A percentile compares a stretch with the other conserved stretches of the same genome.
Conservation (phyloP, 1,284 basidiomycete species). For the Bjerkandera adusta region DNA sequence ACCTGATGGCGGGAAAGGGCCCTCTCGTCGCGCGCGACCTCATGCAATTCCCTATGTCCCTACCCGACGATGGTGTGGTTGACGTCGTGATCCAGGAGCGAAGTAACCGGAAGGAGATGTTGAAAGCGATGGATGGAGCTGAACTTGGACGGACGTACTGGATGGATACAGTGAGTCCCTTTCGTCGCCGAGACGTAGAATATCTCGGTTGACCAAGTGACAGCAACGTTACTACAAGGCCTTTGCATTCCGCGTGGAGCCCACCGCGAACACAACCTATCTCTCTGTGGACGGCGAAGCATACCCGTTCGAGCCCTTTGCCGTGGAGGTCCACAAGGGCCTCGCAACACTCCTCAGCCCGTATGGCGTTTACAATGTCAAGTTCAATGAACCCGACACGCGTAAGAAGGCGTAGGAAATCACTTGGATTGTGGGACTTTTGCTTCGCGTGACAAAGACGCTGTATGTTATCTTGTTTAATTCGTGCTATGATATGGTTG, state of each 20-base stretch:
- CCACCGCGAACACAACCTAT: constrained; percentile 50
- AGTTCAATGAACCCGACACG: constrained; percentile 35
- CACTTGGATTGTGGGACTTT: not conserved
- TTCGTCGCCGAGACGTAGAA: not conserved
- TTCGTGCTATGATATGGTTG: too few species aligned
- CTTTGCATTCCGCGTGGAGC: constrained; percentile 72
- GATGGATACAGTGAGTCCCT: constrained; percentile 50
- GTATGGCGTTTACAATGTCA: constrained; percentile 61
- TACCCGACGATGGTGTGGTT: constrained; percentile 77
- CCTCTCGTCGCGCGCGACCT: constrained; percentile 67
- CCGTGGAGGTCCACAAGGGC: constrained; percentile 79
- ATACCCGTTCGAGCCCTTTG: constrained; percentile 78
- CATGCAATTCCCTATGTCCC: constrained; percentile 85
- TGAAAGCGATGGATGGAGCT: constrained; percentile 65
- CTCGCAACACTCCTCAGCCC: constrained; percentile 73
- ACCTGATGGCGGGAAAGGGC: constrained; percentile 70
- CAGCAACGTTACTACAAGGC: constrained; percentile 82
- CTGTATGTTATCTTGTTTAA: too few species aligned
- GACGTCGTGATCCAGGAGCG: constrained; percentile 74
- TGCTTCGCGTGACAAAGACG: not conserved
- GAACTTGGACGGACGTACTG: constrained; percentile 70
- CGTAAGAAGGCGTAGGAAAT: not conserved
- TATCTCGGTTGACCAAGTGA: constrained; percentile 8
- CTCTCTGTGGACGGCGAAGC: constrained; percentile 83
- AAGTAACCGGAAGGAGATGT: constrained; percentile 53